Percentiles rank a stretch among this genome's conserved stretches.
Conservation (phyloP, 1,284 basidiomycete species). For the Cryptococcus floricola region DNA sequence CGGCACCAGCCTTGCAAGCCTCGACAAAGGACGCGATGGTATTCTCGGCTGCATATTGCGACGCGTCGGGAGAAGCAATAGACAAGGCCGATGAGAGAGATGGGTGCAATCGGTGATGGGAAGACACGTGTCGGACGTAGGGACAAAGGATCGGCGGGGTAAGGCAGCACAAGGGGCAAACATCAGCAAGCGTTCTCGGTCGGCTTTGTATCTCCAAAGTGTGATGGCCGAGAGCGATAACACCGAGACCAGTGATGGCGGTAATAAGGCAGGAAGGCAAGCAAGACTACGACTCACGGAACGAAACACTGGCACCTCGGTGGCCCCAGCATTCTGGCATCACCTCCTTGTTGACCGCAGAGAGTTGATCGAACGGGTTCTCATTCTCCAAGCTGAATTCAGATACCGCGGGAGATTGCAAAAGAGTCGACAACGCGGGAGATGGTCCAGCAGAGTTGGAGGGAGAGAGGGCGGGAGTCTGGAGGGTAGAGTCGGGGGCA, state of each 20-base stretch:
- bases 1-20: slow-evolving; percentile 86
- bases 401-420: slow-evolving; percentile 28
- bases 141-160: background rate
- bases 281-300: slow-evolving; percentile 49
- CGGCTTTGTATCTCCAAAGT: too few species aligned
- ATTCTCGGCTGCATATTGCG: slow-evolving; percentile 62
- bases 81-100: background rate
- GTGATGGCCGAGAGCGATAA: too few species aligned
- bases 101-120: background rate
- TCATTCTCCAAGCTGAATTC: slow-evolving; percentile 17
- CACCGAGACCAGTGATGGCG: too few species aligned
- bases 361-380: slow-evolving; percentile 9
- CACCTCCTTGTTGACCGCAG: slow-evolving; percentile 3
- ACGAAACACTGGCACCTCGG: slow-evolving; percentile 77
- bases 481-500: slow-evolving; percentile 8
- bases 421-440: slow-evolving; percentile 24
- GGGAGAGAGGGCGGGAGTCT: slow-evolving; percentile 26
- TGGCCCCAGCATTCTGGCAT: slow-evolving; percentile 85
- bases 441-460: slow-evolving; percentile 22
- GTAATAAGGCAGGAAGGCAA: too few species aligned
- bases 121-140: background rate
- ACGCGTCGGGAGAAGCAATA: background rate
- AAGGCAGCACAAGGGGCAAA: background rate
- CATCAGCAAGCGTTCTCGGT: too few species aligned
- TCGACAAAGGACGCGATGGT: slow-evolving; percentile 87